phyloP scores from a whole-genome alignment of 2,329 filamentous ascomycete species.

The Penicillium sp. region DNA sequence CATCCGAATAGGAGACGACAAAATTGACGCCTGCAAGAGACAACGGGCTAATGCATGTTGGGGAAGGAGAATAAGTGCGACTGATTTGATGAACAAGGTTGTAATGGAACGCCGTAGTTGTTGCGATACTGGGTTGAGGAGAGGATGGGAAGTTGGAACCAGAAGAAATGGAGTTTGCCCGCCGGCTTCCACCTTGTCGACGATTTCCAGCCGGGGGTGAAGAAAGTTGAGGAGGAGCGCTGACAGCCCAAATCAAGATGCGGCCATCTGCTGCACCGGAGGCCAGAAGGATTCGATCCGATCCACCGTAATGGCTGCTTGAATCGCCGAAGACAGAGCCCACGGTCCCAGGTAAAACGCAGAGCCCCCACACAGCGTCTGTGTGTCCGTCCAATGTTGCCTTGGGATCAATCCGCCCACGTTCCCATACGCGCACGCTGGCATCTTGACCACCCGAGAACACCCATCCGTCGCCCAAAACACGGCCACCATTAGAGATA shows the following conservation, averaged over 20 bases:
- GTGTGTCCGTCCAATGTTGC: slow-evolving; percentile 91
- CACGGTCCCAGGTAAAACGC: slow-evolving; percentile 81
- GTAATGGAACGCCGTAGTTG: slow-evolving; percentile 80
- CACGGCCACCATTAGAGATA: slow-evolving; percentile 84
- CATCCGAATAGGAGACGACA: slow-evolving; percentile 89
- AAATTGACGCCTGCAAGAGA: slow-evolving; percentile 80
- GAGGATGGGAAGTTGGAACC: slow-evolving; percentile 88
- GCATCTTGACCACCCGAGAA: slow-evolving; percentile 96
- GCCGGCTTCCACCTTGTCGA: slow-evolving; percentile 71
- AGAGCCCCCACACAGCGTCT: slow-evolving; percentile 93
- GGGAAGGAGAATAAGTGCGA: slow-evolving; percentile 67
- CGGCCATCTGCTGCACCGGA: slow-evolving; percentile 89
- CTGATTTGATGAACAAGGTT: slow-evolving; percentile 84
- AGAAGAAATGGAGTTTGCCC: slow-evolving; percentile 90
- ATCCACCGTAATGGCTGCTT: slow-evolving; percentile 69
- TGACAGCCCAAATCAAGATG: slow-evolving; percentile 92
- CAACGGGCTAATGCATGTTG: slow-evolving; percentile 91
- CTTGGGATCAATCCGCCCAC: slow-evolving; percentile 90
- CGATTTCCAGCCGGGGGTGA: slow-evolving; percentile 74
- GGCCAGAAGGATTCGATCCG: slow-evolving; percentile 84
- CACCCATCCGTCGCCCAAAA: slow-evolving; percentile 93
- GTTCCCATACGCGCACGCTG: slow-evolving; percentile 92
- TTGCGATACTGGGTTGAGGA: slow-evolving; percentile 84
- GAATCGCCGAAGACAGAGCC: slow-evolving; percentile 75
- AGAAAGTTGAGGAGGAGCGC: slow-evolving; percentile 79